These are phyloP conservation scores for Microbotryum saponariae DNA, from an alignment of 1,284 basidiomycete species.

Conservation along the genomic window DNA sequence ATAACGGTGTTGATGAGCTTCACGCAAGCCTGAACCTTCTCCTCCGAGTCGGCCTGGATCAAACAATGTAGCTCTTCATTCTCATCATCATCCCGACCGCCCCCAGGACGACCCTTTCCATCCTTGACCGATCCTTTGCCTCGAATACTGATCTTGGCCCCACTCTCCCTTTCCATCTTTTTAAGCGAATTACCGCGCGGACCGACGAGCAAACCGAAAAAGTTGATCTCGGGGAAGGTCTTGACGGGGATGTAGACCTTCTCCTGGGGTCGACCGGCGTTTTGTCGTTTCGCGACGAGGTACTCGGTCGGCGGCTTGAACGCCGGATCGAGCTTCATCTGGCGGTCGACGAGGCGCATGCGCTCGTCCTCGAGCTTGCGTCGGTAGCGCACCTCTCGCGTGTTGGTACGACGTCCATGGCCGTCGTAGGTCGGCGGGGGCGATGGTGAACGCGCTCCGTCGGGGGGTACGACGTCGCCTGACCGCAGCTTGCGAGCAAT, in stretches of 20 bases:
- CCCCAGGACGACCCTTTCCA: constrained; percentile 56
- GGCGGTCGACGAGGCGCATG: constrained; percentile 82
- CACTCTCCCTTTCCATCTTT: constrained; percentile 97
- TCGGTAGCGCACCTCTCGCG: constrained; percentile 92
- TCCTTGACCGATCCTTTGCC: constrained; percentile 99
- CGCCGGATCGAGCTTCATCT: constrained; percentile 94
- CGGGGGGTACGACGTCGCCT: constrained; percentile 92
- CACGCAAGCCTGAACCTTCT: constrained; percentile 84
- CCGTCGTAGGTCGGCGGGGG: constrained; percentile 95
- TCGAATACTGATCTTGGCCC: constrained; percentile 96
- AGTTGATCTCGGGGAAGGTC: constrained; percentile 99
- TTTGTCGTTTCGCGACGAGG: constrained; percentile 71
- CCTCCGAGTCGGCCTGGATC: constrained; percentile 84
- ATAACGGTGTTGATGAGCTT: constrained; percentile 96
- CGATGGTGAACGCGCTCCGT: constrained; percentile 72
- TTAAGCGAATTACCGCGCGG: constrained; percentile 98
- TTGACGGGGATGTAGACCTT: constrained; percentile 99
- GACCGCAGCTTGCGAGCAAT: constrained; percentile 88
- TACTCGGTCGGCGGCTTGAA: constrained; percentile 95
- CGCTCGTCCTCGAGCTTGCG: constrained; percentile 94
- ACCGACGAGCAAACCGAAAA: constrained; percentile 95
- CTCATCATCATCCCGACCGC: constrained; percentile 84
- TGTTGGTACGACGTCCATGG: constrained; percentile 95
- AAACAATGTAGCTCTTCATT: constrained; percentile 99
- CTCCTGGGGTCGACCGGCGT: constrained; percentile 81